Evolutionary conservation across 192 early-diverging fungal species (phyloP), one percentile per base, ranked within the genome.

Genomic region (Cladochytrium replicatum): DNA sequence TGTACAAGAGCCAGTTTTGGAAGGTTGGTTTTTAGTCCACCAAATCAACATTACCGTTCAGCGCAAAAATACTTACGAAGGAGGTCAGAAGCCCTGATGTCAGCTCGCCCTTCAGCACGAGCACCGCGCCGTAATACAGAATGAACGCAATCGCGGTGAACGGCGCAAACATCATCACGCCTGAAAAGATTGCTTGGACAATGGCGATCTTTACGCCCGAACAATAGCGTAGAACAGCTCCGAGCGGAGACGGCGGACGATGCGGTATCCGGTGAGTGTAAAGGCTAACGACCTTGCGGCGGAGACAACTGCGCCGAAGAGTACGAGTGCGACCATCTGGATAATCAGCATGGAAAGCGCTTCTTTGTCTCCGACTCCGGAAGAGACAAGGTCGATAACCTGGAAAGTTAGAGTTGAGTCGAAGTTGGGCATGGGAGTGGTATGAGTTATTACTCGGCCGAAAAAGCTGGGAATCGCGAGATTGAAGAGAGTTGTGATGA

Each of bases 281-380:
- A 46, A 46, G 3, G n/a, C n/a, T n/a, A n/a, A n/a, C 86, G 74
- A 48, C 75, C 68, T 17, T 64, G 60, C 2, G 83, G 43, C 9
- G 78, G n/a, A 81, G 11, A 66, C 62, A 60, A 86, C 84, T 49
- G 86, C 55, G 6, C 84, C 86, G 31, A 75, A 66, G 55, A 86
- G 84, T 11, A 88, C 84, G 9, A 85, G 55, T 15, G 80, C 71
- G 57, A 86, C 86, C n/a, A 13, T 37, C 13, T 37, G 60, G 22
- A 80, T 75, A 60, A 86, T 84, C 42, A 88, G 61, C 24, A 84
- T 84, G 17, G 76, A 80, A n/a, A 84, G 86, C 28, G 86, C 84
- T 44, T 90, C 87, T 61, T 90, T 86, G 9, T 88, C n/a, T n/a
- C n/a, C n/a, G n/a, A n/a, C n/a, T n/a, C n/a, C n/a, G n/a, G n/a